phyloP scores from a whole-genome alignment of 2,329 filamentous ascomycete genomes.

The Fusarium palustre region DNA sequence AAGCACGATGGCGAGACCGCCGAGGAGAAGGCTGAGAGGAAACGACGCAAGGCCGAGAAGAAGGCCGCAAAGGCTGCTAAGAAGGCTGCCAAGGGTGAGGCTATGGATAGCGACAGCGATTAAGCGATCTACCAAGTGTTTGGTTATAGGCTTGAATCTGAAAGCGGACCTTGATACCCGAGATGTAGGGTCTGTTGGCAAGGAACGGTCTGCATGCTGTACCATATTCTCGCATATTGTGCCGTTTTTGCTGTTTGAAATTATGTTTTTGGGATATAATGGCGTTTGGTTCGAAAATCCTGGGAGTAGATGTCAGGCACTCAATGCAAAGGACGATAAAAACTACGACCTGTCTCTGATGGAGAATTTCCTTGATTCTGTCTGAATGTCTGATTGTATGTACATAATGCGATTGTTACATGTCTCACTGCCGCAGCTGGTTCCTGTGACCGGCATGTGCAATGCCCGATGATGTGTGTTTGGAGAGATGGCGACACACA shows the following conservation, averaged over 20 bases:
- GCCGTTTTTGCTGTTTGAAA: conserved; percentile 40
- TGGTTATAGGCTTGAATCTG: conserved; percentile 25
- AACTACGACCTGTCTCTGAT: conserved; percentile 25
- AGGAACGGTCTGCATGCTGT: conserved; percentile 46
- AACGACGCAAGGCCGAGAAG: conserved; percentile 70
- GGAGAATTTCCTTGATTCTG: not conserved
- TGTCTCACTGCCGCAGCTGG: conserved; percentile 20
- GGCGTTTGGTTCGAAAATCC: conserved; percentile 49
- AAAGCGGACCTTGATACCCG: conserved; percentile 38
- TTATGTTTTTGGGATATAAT: conserved; percentile 42
- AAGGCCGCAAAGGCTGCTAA: conserved; percentile 68
- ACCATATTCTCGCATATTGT: conserved; percentile 45
- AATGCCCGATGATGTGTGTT: conserved; percentile 13
- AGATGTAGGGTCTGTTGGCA: conserved; percentile 43
- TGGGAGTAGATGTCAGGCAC: conserved; percentile 49
- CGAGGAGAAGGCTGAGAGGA: conserved; percentile 73
- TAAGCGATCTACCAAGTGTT: conserved; percentile 46
- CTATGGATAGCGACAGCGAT: conserved; percentile 66
- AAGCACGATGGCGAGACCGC: conserved; percentile 83
- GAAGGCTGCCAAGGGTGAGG: conserved; percentile 64
- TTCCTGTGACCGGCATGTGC: conserved; percentile 22
- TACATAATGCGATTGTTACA: not conserved
- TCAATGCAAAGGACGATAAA: conserved; percentile 48
- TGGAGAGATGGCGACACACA: conserved; percentile 6
- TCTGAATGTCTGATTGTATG: conserved; percentile 11